phyloP scores from a whole-genome alignment of 257 asterid species.

The Gentiana straminea region DNA sequence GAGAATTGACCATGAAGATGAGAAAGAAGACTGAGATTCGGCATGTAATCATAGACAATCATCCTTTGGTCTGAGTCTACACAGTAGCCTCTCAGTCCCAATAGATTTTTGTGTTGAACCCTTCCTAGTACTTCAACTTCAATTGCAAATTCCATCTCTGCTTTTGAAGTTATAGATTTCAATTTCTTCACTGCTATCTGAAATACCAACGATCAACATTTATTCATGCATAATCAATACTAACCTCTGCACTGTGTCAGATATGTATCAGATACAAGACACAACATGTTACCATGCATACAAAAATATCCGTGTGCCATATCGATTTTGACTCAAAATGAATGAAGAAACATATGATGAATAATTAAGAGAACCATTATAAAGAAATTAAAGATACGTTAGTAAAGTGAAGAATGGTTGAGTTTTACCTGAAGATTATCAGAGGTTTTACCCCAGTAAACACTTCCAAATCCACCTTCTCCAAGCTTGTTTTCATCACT shows the following conservation, averaged over 20 bases:
- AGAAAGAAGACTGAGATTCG: conserved; percentile 73
- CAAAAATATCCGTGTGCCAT: too few relatives aligned
- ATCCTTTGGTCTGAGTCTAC: conserved; percentile 67
- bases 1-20: conserved; percentile 73
- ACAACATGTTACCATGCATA: too few relatives aligned
- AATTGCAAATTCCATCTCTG: conserved; percentile 85
- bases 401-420: background rate
- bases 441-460: conserved; percentile 75
- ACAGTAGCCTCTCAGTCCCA: conserved; percentile 73
- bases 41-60: conserved; percentile 80
- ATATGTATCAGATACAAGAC: too few relatives aligned
- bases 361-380: background rate
- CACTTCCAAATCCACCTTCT: conserved; percentile 90
- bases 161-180: conserved; percentile 76
- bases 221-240: too few relatives aligned
- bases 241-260: too few relatives aligned
- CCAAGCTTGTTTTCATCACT: conserved; percentile 72
- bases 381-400: background rate
- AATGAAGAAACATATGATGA: too few relatives aligned
- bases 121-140: conserved; percentile 87
- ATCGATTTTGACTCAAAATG: too few relatives aligned
- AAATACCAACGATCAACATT: background rate
- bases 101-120: conserved; percentile 67
- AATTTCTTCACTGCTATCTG: conserved; percentile 83
- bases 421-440: conserved; percentile 70